Percentiles rank a stretch among this genome's conserved stretches.
phyloP scores from a whole-genome alignment of 2,329 filamentous ascomycete species.

The Fusarium burgessii region DNA sequence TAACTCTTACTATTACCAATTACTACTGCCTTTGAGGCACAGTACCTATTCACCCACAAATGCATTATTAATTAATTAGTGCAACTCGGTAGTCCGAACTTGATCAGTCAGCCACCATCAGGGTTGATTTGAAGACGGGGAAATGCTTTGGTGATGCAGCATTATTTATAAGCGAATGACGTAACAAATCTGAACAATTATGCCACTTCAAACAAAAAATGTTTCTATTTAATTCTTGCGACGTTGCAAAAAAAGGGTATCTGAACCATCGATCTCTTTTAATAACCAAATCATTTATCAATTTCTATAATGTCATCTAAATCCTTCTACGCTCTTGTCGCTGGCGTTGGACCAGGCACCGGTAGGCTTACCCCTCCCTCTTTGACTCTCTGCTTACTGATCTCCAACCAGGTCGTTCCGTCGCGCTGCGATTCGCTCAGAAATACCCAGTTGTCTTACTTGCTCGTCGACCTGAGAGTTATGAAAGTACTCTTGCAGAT shows the following conservation, averaged over 20 bases:
- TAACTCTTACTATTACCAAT: no score
- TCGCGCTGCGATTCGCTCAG: conserved; percentile 70
- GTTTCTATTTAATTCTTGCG: not conserved
- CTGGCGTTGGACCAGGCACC: conserved; percentile 79
- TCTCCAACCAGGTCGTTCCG: conserved; percentile 54
- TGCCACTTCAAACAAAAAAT: not conserved
- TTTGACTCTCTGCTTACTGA: conserved; percentile 3
- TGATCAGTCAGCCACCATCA: not conserved
- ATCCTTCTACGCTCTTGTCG: conserved; percentile 73
- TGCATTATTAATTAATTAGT: not conserved
- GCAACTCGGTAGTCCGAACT: not conserved
- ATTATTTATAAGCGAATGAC: conserved; percentile 40
- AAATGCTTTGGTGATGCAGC: not conserved
- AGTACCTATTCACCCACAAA: no score
- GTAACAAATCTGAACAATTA: conserved; percentile 24
- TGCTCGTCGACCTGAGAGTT: conserved; percentile 75
- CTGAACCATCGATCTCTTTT: not conserved
- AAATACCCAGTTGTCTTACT: conserved; percentile 80
- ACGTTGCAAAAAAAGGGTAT: not conserved
- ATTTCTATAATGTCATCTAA: conserved; percentile 34
- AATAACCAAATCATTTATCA: not conserved
- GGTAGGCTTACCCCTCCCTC: conserved; percentile 46
- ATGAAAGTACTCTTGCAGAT: conserved; percentile 73
- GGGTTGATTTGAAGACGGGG: not conserved
- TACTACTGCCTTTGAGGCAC: no score